A percentile compares a stretch with the other conserved stretches of the same genome.
Evolutionary conservation across 306 rosid genomes (phyloP).

Genomic region (Inga oerstediana): DNA sequence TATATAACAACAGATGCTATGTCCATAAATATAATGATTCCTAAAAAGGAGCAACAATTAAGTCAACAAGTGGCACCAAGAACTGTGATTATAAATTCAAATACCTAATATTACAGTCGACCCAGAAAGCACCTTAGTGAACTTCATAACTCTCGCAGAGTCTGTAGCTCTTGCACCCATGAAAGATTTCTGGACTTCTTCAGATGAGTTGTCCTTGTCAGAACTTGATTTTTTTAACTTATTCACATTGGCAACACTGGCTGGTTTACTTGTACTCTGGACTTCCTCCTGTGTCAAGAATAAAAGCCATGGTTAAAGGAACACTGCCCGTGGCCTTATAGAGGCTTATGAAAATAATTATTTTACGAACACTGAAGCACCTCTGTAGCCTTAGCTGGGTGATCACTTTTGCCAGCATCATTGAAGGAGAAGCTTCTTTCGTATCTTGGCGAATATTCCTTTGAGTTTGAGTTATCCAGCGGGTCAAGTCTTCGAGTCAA

Average conservation of each 20-base stretch:
- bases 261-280: conserved; percentile 47
- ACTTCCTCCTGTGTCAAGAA: conserved; percentile 60
- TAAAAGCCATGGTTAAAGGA: conserved; percentile 28
- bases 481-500: conserved; percentile 61
- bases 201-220: conserved; percentile 37
- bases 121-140: conserved; percentile 81
- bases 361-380: conserved; percentile 34
- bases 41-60: conserved; percentile 7
- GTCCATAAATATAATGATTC: background rate
- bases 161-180: conserved; percentile 85
- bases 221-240: conserved; percentile 50
- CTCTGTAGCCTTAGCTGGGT: conserved; percentile 49
- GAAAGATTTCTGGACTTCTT: conserved; percentile 53
- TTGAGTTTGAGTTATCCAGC: conserved; percentile 36
- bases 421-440: conserved; percentile 66
- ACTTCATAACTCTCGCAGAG: conserved; percentile 78
- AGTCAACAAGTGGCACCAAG: background rate
- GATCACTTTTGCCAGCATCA: conserved; percentile 64
- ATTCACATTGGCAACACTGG: conserved; percentile 35
- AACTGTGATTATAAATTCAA: conserved; percentile 3
- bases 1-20: conserved; percentile 4
- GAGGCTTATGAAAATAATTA: background rate
- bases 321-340: background rate
- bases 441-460: conserved; percentile 45
- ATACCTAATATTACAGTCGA: conserved; percentile 73